phyloP scores from a whole-genome alignment of 768 basidiomycete species.

The Pisolithus sp. region DNA sequence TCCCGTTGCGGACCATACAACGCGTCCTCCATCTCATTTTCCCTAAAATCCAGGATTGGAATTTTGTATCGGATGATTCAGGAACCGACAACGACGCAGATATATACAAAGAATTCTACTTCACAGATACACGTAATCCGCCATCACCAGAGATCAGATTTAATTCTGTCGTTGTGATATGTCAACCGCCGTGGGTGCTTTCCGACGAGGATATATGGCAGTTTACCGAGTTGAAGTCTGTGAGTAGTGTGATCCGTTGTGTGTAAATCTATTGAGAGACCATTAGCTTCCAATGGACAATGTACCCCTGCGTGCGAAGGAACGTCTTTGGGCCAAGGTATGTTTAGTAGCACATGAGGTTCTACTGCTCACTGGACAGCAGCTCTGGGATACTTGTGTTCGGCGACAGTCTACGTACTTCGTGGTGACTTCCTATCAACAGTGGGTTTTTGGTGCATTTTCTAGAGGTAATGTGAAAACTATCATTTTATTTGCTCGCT shows the following conservation, averaged over 20 bases:
- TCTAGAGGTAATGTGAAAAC: slow-evolving; percentile 37
- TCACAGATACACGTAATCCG: slow-evolving; percentile 25
- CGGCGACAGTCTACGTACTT: slow-evolving; percentile 46
- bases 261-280: background rate
- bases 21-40: slow-evolving; percentile 39
- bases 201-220: slow-evolving; percentile 47
- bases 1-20: slow-evolving; percentile 27
- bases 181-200: slow-evolving; percentile 57
- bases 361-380: slow-evolving; percentile 7
- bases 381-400: slow-evolving; percentile 50
- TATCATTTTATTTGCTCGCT: background rate
- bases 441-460: slow-evolving; percentile 59
- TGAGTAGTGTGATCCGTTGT: slow-evolving; percentile 6
- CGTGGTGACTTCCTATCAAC: slow-evolving; percentile 51
- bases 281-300: slow-evolving; percentile 22
- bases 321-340: slow-evolving; percentile 61
- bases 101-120: slow-evolving; percentile 42
- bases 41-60: slow-evolving; percentile 38
- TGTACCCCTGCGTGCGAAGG: slow-evolving; percentile 42
- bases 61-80: slow-evolving; percentile 32
- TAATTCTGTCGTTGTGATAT: slow-evolving; percentile 44
- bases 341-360: background rate
- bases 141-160: slow-evolving; percentile 22
- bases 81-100: slow-evolving; percentile 33
- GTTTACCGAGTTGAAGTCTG: slow-evolving; percentile 38